Evolutionary conservation across 2,329 filamentous ascomycete genomes (phyloP).

Genomic region (Colletotrichum melonis): DNA sequence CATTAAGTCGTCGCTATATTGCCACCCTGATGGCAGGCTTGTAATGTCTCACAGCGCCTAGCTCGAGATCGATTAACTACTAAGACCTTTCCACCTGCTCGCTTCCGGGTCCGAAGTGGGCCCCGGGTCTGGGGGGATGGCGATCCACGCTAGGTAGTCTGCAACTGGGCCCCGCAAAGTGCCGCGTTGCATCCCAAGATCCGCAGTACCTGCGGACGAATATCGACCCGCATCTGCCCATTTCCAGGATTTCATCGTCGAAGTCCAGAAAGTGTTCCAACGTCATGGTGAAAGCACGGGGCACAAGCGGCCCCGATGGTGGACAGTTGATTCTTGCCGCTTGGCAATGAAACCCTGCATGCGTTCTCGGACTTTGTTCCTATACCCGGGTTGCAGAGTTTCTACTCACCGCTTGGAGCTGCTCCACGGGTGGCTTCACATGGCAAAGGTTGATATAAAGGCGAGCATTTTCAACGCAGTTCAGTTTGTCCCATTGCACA

Average conservation of each 20-base stretch:
- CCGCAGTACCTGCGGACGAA: background rate
- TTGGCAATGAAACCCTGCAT: background rate
- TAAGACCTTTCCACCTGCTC: background rate
- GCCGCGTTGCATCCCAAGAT: background rate
- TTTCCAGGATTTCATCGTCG: background rate
- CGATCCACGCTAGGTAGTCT: background rate
- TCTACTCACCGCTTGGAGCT: background rate
- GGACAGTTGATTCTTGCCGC: background rate
- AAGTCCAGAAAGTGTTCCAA: background rate
- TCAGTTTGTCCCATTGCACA: background rate
- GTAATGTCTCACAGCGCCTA: background rate
- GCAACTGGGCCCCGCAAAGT: background rate
- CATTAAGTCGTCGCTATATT: background rate
- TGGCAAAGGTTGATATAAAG: slow-evolving; percentile 19
- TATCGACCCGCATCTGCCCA: background rate
- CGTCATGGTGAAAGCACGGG: background rate
- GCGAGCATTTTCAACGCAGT: background rate
- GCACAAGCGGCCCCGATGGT: background rate
- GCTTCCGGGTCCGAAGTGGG: background rate
- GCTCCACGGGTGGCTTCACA: background rate
- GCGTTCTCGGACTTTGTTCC: slow-evolving; percentile 14
- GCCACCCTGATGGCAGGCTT: background rate
- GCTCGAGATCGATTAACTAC: background rate
- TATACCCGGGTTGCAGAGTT: background rate
- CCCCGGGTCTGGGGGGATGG: background rate